These are phyloP conservation scores for Thalassiosira pacifica DNA, from an alignment of 352 stramenopile genomes.

Conservation along the genomic window DNA sequence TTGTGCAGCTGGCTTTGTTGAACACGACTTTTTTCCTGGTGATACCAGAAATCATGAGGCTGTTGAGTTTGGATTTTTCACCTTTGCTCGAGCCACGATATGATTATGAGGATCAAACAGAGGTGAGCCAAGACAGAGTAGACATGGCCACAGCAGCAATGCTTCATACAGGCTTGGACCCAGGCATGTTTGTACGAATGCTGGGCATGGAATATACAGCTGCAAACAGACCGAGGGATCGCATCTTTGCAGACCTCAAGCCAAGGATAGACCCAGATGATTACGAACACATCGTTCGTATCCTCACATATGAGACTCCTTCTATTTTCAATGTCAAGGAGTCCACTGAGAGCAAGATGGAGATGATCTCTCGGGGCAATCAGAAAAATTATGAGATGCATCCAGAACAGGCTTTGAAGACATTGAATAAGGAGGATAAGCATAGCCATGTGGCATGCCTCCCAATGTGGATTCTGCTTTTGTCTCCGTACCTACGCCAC, in stretches of 20 bases:
- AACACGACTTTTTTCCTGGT: too few species aligned
- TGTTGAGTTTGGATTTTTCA: constrained; percentile 13
- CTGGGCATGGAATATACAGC: constrained; percentile 29
- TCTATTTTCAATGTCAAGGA: background rate
- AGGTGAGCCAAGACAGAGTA: constrained; percentile 4
- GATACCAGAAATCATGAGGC: background rate
- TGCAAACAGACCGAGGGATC: background rate
- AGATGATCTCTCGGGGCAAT: constrained; percentile 31
- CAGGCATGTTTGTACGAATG: constrained; percentile 17
- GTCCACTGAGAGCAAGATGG: background rate
- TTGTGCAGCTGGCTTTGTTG: background rate
- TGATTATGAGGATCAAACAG: constrained; percentile 25
- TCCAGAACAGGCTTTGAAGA: background rate
- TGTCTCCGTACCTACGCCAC: background rate
- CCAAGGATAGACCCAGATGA: background rate
- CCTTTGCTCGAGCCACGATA: background rate
- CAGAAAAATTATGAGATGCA: constrained; percentile 11
- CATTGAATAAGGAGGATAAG: constrained; percentile 46
- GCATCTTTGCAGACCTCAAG: background rate
- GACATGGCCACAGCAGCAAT: background rate
- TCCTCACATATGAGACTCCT: constrained; percentile 19
- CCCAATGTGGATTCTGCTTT: background rate
- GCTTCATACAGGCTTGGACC: constrained; percentile 10
- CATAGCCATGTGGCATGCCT: constrained; percentile 37
- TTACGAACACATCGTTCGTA: background rate